Evolutionary conservation across 305 asterid species (phyloP), one percentile per base, ranked within the genome.

Genomic region (Fraxinus nigra): DNA sequence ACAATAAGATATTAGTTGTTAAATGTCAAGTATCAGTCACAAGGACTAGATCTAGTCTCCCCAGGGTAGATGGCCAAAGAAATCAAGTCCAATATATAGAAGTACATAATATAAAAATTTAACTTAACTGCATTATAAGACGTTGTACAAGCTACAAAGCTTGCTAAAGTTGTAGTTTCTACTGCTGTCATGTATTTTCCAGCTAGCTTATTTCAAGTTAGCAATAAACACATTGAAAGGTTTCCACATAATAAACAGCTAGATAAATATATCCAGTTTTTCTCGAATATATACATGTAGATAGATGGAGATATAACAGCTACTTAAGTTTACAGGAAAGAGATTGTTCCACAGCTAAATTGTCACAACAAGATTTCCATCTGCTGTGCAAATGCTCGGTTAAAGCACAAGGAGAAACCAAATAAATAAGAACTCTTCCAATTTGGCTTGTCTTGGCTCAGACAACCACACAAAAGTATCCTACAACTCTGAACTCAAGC

Each of bases 11-110:
- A 80, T 80, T 81, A 76, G 69, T 56, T 10, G 37, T 38, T 14
- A 83, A 79, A 75, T 7, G 33, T 81, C 78, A 73, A 77, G 73
- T 78, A 67, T 43, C 56, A 73, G 77, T 77, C n/a, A 78, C 83
- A 82, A 56, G 81, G 48, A 40, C 81, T 69, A 80, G 56, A 6
- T 72, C 77, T 61, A 46, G 37, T 30, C 54, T 76, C 82, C 75
- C 79, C 80, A 40, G 69, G 75, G 74, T 65, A 79, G 65, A 65
- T 3, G n/a, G 37, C 18, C 26, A 14, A 72, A 18, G 24, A 56
- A 63, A 35, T 46, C 8, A 33, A 20, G 24, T 72, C 38, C 26
- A 37, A 38, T 2, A 38, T 18, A 26, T 61, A 76, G 86, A 73
- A 80, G 75, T 70, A 18, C 78, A 37, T 69, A 74, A 75, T n/a